These are phyloP conservation scores for Discostella stelligeroides DNA, from an alignment of 108 stramenopile species.

Conservation along the genomic window DNA sequence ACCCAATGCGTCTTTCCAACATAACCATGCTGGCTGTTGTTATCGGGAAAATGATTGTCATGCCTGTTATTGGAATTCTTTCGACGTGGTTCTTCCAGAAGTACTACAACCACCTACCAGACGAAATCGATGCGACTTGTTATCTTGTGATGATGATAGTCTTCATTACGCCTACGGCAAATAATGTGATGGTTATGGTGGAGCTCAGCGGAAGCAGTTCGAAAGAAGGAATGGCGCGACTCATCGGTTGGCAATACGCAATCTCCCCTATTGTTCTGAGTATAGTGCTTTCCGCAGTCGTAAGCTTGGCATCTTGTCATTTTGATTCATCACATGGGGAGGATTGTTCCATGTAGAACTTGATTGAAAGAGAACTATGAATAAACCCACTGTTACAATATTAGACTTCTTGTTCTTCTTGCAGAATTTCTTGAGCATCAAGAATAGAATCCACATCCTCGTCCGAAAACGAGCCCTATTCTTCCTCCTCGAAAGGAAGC, in stretches of 20 bases:
- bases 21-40: constrained; percentile 65
- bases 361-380: no score
- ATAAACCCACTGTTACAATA: no score
- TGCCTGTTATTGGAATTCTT: constrained; percentile 75
- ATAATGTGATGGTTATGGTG: constrained; percentile 94
- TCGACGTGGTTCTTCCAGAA: constrained; percentile 54
- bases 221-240: constrained; percentile 80
- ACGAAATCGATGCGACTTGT: constrained; percentile 76
- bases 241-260: constrained; percentile 83
- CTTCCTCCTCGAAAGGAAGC: constrained; percentile 65
- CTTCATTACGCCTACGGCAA: constrained; percentile 86
- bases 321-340: constrained; percentile 22
- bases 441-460: constrained; percentile 14
- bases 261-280: constrained; percentile 76
- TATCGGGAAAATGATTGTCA: constrained; percentile 81
- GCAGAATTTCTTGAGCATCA: background rate
- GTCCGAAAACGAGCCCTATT: constrained; percentile 20
- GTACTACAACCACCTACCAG: constrained; percentile 64
- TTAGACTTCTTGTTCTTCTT: constrained; percentile 1
- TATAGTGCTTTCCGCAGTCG: constrained; percentile 39
- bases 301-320: constrained; percentile 48
- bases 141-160: constrained; percentile 87
- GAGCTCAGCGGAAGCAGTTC: constrained; percentile 68
- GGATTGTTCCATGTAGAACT: constrained; percentile 1
- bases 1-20: constrained; percentile 44